Base-by-base conservation (phyloP, 441 rosid species). In the Corymbia citriodora region DNA sequence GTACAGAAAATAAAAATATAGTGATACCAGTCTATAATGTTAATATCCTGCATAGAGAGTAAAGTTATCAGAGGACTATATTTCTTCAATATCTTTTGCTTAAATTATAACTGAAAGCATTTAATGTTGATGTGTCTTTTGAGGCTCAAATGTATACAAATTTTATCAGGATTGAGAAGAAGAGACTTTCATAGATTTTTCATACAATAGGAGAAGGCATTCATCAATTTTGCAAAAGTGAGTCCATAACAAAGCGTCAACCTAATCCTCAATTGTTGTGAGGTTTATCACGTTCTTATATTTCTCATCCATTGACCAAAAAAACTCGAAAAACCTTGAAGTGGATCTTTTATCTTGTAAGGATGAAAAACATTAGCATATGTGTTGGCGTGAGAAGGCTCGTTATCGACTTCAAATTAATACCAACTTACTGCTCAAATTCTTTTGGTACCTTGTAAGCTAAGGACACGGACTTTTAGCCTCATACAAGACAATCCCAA, bases 1-100 rank as follows among this genome's bases (percentile, higher is more conserved):
- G 99, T 98, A 95, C 68, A 61, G 87, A 79, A 53, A 59, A 17
- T 23, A 45, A 79, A 79, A 40, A 79, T 40, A 79, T 40, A 40
- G 52, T 45, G 50, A 45, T 45, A 25, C 52, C 52, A 23, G n/a
- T 79, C 52, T 23, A 79, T 45, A 79, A n/a, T 40, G n/a, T 52
- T 79, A 79, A 40, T 79, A 79, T 40, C 85, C 85, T 40, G 85
- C 45, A 10, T 48, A 79, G 85, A 79, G n/a, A 40, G 52, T 74
- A 74, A 74, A 74, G 85, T 74, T 74, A 17, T 74, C 17, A 40
- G 50, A 10, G n/a, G 52, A 74, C 40, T 40, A 74, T 40, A 40
- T 74, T 40, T 74, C n/a, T 74, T 31, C 45, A 68, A 31, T 55
- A 55, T 55, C 59, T 63, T 63, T 16, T 29, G 70, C 70, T 63